Evolutionary conservation across 108 stramenopile genomes (phyloP).

Genomic region (Cyclotella cryptica): DNA sequence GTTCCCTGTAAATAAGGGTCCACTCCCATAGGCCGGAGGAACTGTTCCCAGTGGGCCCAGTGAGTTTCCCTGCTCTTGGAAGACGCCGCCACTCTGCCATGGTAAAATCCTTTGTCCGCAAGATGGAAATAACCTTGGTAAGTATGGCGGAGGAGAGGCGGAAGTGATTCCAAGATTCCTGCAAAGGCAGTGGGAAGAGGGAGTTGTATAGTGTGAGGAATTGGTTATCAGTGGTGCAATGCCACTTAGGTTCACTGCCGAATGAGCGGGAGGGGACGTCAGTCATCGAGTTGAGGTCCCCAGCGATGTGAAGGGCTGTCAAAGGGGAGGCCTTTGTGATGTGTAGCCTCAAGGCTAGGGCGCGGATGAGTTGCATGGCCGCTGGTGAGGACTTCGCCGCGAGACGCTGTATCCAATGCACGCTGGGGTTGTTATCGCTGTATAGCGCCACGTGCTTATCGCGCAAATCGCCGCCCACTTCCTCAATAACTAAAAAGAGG

Average conservation of each 20-base stretch:
- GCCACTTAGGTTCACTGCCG: conserved; percentile 7
- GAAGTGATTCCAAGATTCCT: conserved; percentile 15
- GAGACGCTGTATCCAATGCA: not conserved
- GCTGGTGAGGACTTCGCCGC: too few species aligned
- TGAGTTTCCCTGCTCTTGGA: not conserved
- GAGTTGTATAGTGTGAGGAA: conserved; percentile 5
- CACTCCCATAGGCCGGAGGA: conserved; percentile 15
- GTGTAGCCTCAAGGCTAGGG: not conserved
- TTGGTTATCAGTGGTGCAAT: not conserved
- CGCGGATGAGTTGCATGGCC: not conserved
- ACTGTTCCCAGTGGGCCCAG: conserved; percentile 7
- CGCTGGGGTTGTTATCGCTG: too few species aligned
- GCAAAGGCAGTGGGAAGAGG: not conserved
- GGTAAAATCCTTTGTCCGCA: conserved; percentile 2
- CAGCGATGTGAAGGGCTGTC: not conserved
- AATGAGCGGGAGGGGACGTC: conserved; percentile 21
- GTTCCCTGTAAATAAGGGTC: conserved; percentile 17
- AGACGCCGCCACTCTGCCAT: conserved; percentile 23
- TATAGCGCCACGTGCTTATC: not conserved
- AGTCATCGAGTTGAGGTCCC: not conserved
- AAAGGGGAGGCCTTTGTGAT: not conserved
- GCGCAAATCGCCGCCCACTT: not conserved
- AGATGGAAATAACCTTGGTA: not conserved
- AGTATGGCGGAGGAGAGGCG: not conserved
- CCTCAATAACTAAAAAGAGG: not conserved